Percentiles rank a stretch among this genome's conserved stretches.
Conservation (phyloP, 1,284 basidiomycete genomes). For the Marasmius sp. region DNA sequence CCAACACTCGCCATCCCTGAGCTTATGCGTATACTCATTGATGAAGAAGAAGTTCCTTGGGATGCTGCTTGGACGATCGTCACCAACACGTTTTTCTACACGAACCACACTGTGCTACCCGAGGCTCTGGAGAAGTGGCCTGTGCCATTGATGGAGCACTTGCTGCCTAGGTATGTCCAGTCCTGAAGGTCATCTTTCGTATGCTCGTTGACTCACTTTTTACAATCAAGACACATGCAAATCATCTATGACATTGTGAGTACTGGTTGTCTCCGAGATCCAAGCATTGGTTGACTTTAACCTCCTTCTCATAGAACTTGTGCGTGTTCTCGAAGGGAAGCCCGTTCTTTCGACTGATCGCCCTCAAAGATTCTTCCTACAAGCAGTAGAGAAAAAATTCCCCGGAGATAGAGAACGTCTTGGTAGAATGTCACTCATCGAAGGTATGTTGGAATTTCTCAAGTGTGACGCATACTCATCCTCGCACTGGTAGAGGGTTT, state of each 20-base stretch:
- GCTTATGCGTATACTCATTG: constrained; percentile 84
- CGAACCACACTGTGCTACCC: constrained; percentile 86
- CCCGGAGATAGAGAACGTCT: constrained; percentile 82
- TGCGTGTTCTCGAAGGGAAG: constrained; percentile 25
- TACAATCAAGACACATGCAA: constrained; percentile 64
- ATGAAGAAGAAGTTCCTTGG: constrained; percentile 89
- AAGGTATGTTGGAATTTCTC: constrained; percentile 46
- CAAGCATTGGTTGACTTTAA: constrained; percentile 27
- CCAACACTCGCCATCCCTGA: constrained; percentile 94
- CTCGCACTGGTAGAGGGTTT: constrained; percentile 58
- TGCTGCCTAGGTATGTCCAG: constrained; percentile 64
- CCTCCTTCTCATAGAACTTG: constrained; percentile 42
- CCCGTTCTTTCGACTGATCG: constrained; percentile 2
- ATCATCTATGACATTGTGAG: constrained; percentile 88
- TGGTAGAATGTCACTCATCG: constrained; percentile 85
- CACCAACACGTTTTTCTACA: constrained; percentile 90
- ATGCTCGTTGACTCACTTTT: not conserved
- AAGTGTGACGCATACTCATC: not conserved
- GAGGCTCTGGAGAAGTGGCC: constrained; percentile 88
- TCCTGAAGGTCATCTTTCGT: not conserved
- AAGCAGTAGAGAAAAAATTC: constrained; percentile 85
- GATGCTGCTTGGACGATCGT: constrained; percentile 83
- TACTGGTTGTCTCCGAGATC: constrained; percentile 13
- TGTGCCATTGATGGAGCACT: constrained; percentile 76
- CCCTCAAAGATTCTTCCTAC: constrained; percentile 56